Evolutionary conservation across 2,329 filamentous ascomycete genomes (phyloP), one percentile per base, ranked within the genome.

Genomic region (Blastomyces percursus): DNA sequence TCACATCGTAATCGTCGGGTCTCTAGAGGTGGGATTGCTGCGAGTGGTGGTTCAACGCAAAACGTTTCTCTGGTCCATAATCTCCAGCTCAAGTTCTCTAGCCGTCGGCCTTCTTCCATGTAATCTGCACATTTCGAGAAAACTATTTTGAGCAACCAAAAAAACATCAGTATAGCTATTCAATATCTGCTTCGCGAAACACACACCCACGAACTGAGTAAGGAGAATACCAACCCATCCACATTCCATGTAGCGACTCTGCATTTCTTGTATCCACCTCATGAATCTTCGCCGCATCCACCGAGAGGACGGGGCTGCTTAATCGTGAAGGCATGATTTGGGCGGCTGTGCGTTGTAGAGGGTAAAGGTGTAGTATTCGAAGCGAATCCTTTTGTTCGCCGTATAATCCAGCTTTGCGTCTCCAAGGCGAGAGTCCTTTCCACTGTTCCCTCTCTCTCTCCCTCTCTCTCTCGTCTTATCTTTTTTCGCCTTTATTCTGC

Each of bases 81-180:
- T 70, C 94, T 83, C 94, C 94, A 97, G 74, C 89, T 95, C 66
- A 99, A 81, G 78, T 99, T 97, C 75, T 97, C 94, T 73, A 96
- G 81, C 71, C 94, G 84, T 72, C 90, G 86, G 63, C 94, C 94
- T 76, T 97, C 89, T 74, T 96, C 90, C 74, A 97, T 88, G 60
- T 92, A 94, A 72, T 94, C 90, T 72, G 91, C 91, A 76, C 93
- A 96, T 78, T 91, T 90, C 60, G 91, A 93, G 74, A 97, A 96
- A 64, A 97, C 91, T 94, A 46, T 16, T 40, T n/a, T 19, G 21
- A 2, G 11, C 27, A 3, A 30, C 14, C 11, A 59, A 59, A 19
- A n/a, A 24, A 27, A 9, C 1, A 46, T 58, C n/a, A 58, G 38
- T 21, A 24, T 2, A 35, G 24, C 32, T 56, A 35, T 9, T 16